Evolutionary conservation across 768 basidiomycete species (phyloP).

Genomic region (Lentinus tigrinus): DNA sequence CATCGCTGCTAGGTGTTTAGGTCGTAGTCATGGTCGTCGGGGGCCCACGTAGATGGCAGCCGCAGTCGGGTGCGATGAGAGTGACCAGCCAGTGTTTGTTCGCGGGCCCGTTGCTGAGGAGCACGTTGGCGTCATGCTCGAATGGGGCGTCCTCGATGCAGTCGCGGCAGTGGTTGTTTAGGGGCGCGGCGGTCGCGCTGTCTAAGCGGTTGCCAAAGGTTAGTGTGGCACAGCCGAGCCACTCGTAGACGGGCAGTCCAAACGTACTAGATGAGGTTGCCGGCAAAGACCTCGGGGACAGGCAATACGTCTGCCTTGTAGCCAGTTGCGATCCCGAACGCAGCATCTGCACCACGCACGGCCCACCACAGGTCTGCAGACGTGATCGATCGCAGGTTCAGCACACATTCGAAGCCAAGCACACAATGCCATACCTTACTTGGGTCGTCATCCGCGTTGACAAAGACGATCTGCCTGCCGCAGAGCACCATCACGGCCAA

Average conservation of each 20-base stretch:
- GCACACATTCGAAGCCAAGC: too few relatives aligned
- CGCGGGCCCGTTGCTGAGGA: slow-evolving; percentile 86
- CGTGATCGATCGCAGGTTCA: not conserved
- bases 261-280: slow-evolving; percentile 87
- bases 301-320: slow-evolving; percentile 89
- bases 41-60: too few relatives aligned
- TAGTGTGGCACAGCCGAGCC: not conserved
- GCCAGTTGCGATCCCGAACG: slow-evolving; percentile 83
- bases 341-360: slow-evolving; percentile 78
- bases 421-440: too few relatives aligned
- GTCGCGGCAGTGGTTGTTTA: slow-evolving; percentile 90
- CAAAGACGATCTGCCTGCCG: slow-evolving; percentile 81
- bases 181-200: slow-evolving; percentile 79
- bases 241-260: not conserved
- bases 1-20: too few relatives aligned
- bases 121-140: slow-evolving; percentile 85
- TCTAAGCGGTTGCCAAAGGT: slow-evolving; percentile 69
- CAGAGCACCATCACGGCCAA: slow-evolving; percentile 89
- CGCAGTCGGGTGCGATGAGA: too few relatives aligned
- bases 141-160: slow-evolving; percentile 87
- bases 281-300: slow-evolving; percentile 87
- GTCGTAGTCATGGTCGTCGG: too few relatives aligned
- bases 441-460: slow-evolving; percentile 69
- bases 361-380: slow-evolving; percentile 83
- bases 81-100: slow-evolving; percentile 80